Percentiles rank a stretch among this genome's conserved stretches.
These are phyloP conservation scores for Erodium texanum DNA, from an alignment of 441 rosid species.

Conservation along the genomic window DNA sequence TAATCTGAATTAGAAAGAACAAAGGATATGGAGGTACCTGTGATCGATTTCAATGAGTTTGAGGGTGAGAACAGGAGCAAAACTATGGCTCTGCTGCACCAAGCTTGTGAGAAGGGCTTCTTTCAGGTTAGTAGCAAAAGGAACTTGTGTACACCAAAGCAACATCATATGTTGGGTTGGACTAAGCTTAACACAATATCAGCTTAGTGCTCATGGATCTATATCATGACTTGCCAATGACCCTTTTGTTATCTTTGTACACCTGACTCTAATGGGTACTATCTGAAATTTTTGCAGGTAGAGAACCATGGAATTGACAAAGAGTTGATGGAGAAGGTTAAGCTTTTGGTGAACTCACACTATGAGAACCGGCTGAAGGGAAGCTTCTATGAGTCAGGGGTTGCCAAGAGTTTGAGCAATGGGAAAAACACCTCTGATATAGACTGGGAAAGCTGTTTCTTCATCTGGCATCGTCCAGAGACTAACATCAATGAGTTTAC, in stretches of 20 bases:
- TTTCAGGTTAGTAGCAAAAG: conserved; percentile 45
- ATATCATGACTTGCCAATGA: too few species aligned
- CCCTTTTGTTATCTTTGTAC: too few species aligned
- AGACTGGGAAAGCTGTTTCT: conserved; percentile 84
- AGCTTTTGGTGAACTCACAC: conserved; percentile 47
- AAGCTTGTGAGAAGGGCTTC: conserved; percentile 82
- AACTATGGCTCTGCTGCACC: conserved; percentile 58
- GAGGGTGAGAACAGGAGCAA: conserved; percentile 51
- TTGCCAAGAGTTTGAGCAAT: conserved; percentile 36
- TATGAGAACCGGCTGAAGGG: conserved; percentile 57
- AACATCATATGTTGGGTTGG: too few species aligned
- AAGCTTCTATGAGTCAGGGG: conserved; percentile 52
- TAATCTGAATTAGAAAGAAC: conserved; percentile 11
- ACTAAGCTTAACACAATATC: too few species aligned
- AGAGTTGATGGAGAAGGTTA: conserved; percentile 65
- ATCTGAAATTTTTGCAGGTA: conserved; percentile 40
- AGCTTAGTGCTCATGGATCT: too few species aligned
- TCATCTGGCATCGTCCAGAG: conserved; percentile 58
- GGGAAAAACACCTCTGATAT: conserved; percentile 30
- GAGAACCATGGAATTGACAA: conserved; percentile 68
- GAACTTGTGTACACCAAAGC: not conserved
- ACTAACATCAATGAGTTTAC: conserved; percentile 52
- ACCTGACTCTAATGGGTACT: not conserved
- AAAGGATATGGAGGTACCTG: conserved; percentile 52
- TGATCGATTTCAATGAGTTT: conserved; percentile 52